These are phyloP conservation scores for Diatrype stigma DNA, from an alignment of 2,329 filamentous ascomycete genomes.

Conservation along the genomic window DNA sequence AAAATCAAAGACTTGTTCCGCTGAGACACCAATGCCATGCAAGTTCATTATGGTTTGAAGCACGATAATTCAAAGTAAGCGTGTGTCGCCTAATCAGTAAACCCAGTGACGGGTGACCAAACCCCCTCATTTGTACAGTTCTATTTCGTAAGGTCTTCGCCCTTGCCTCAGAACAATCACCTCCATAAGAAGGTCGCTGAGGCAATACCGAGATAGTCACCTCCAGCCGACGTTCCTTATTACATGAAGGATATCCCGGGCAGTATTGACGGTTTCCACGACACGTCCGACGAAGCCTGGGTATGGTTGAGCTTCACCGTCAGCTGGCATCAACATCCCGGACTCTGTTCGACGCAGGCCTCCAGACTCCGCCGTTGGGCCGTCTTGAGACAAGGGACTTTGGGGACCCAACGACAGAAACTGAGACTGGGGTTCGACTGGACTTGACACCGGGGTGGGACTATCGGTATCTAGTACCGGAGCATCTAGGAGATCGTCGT, in stretches of 20 bases:
- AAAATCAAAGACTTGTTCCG: neutral
- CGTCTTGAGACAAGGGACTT: slow-evolving; percentile 45
- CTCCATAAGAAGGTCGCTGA: neutral
- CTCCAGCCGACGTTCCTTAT: slow-evolving; percentile 69
- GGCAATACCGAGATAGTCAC: slow-evolving; percentile 35
- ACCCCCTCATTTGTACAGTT: neutral
- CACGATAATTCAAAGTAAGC: too few species aligned
- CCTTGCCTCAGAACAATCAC: neutral
- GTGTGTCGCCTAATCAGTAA: too few species aligned
- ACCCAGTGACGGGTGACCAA: too few species aligned
- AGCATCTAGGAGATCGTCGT: slow-evolving; percentile 56
- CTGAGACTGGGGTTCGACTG: slow-evolving; percentile 11
- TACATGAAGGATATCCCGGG: slow-evolving; percentile 65
- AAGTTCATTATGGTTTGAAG: neutral
- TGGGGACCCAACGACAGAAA: slow-evolving; percentile 32
- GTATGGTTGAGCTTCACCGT: slow-evolving; percentile 59
- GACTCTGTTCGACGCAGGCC: slow-evolving; percentile 76
- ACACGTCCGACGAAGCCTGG: slow-evolving; percentile 72
- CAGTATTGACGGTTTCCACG: slow-evolving; percentile 74
- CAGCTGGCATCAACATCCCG: slow-evolving; percentile 88
- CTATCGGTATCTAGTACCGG: slow-evolving; percentile 50
- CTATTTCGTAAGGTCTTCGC: neutral
- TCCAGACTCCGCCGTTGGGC: slow-evolving; percentile 46
- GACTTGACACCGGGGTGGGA: slow-evolving; percentile 24
- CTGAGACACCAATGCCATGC: neutral